A percentile compares a stretch with the other conserved stretches of the same genome.
Conservation (phyloP, 148 eudicot species). For the Rheum nobile region DNA sequence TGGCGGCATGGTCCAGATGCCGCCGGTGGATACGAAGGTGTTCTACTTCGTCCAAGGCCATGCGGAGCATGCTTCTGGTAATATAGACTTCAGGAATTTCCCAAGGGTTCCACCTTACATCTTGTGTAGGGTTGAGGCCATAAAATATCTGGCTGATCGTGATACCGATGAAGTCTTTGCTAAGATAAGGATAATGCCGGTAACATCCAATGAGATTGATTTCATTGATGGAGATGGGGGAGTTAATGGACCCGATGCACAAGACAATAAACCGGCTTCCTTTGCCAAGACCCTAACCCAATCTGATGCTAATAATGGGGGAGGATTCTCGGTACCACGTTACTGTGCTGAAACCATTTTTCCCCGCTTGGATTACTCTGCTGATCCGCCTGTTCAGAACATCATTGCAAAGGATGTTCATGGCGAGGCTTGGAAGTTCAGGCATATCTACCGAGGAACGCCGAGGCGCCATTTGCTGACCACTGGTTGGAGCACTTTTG, state of each 20-base stretch:
- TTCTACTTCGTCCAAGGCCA: conserved; percentile 90
- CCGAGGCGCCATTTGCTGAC: conserved; percentile 87
- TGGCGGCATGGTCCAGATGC: conserved; percentile 97
- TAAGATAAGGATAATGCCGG: conserved; percentile 44
- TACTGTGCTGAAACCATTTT: conserved; percentile 95
- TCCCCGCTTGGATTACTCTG: conserved; percentile 68
- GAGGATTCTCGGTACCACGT: conserved; percentile 91
- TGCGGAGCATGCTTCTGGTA: conserved; percentile 61
- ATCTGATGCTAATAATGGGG: conserved; percentile 93
- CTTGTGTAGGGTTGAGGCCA: conserved; percentile 43
- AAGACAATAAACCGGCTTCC: conserved; percentile 58
- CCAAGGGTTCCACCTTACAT: conserved; percentile 54
- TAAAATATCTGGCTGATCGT: conserved; percentile 69
- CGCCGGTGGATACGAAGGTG: conserved; percentile 43
- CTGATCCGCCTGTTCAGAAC: conserved; percentile 89
- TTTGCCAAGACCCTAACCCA: conserved; percentile 94
- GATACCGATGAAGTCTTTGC: conserved; percentile 85
- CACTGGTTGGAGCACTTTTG: conserved; percentile 96
- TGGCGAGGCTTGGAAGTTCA: conserved; percentile 81
- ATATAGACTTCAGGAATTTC: conserved; percentile 43
- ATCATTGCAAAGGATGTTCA: conserved; percentile 90
- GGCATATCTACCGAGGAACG: conserved; percentile 89
- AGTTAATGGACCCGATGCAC: conserved; percentile 23
- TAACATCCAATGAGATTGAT: conserved; percentile 22
- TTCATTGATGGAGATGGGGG: conserved; percentile 35